Conservation (phyloP, 2,329 filamentous ascomycete species). For the Daldinia sp. region DNA sequence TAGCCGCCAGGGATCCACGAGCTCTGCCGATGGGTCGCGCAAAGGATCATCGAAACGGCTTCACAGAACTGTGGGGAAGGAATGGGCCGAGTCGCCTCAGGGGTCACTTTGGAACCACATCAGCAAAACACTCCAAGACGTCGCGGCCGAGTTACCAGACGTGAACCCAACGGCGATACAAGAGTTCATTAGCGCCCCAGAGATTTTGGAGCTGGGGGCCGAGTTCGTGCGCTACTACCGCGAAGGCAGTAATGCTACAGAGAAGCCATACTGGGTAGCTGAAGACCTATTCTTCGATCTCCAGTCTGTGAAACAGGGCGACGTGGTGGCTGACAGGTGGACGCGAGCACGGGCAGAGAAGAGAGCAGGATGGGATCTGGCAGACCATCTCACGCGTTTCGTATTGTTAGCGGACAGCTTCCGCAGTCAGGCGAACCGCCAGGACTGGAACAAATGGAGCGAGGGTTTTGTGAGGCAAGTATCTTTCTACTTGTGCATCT, state of each 20-base stretch:
- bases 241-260: slow-evolving; percentile 7
- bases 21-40: slow-evolving; percentile 31
- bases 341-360: slow-evolving; percentile 31
- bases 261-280: slow-evolving; percentile 45
- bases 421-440: slow-evolving; percentile 40
- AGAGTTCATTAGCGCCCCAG: slow-evolving; percentile 45
- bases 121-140: slow-evolving; percentile 45
- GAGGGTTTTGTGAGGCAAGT: slow-evolving; percentile 40
- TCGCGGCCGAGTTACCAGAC: slow-evolving; percentile 39
- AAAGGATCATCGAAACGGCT: slow-evolving; percentile 25
- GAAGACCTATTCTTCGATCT: slow-evolving; percentile 49
- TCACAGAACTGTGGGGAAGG: slow-evolving; percentile 32
- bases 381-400: slow-evolving; percentile 48
- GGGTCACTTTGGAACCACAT: slow-evolving; percentile 38
- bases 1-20: slow-evolving; percentile 38
- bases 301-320: slow-evolving; percentile 48
- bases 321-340: slow-evolving; percentile 38
- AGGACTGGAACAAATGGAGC: slow-evolving; percentile 43
- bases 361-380: slow-evolving; percentile 45
- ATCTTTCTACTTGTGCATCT: slow-evolving; percentile 45
- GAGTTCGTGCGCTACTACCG: slow-evolving; percentile 45
- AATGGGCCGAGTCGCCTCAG: slow-evolving; percentile 44
- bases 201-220: slow-evolving; percentile 46
- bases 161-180: slow-evolving; percentile 46
- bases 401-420: slow-evolving; percentile 46